A percentile compares a stretch with the other conserved stretches of the same genome.
phyloP scores from a whole-genome alignment of 2,329 filamentous ascomycete species.

The Ophiostoma sp. region DNA sequence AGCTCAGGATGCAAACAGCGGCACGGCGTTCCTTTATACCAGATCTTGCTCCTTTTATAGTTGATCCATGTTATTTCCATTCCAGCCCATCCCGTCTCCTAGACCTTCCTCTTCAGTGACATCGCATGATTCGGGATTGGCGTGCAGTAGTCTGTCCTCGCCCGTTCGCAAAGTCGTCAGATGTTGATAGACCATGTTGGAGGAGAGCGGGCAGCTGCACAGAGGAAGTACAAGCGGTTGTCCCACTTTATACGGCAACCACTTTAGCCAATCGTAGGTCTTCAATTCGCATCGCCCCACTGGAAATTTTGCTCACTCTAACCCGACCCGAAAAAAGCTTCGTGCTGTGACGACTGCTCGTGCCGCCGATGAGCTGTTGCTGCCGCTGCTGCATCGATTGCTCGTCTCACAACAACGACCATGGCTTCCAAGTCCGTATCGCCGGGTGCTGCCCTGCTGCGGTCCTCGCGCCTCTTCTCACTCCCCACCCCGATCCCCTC shows the following conservation, averaged over 20 bases:
- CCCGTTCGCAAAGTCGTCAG: neutral
- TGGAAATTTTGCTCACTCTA: conserved; percentile 12
- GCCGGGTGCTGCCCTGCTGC: conserved; percentile 65
- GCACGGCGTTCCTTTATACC: conserved; percentile 14
- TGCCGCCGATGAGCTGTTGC: conserved; percentile 8
- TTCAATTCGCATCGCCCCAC: conserved; percentile 9
- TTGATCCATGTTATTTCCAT: neutral
- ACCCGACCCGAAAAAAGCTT: conserved; percentile 2
- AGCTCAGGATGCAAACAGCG: neutral
- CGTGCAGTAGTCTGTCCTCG: conserved; percentile 2
- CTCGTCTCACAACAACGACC: conserved; percentile 2
- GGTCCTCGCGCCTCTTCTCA: conserved; percentile 84
- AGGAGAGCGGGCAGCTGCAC: neutral
- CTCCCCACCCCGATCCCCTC: conserved; percentile 69
- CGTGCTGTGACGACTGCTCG: neutral
- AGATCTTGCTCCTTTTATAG: neutral
- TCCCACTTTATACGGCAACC: neutral
- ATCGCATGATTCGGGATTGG: neutral
- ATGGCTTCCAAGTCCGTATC: conserved; percentile 41
- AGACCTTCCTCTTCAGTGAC: neutral
- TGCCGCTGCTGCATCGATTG: neutral
- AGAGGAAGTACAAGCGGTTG: conserved; percentile 5
- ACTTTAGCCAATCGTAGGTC: neutral
- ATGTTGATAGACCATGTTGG: neutral
- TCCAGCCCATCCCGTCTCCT: neutral